Base-by-base conservation (phyloP, 495 filamentous ascomycete genomes). In the Hypomontagnella monticulosa region DNA sequence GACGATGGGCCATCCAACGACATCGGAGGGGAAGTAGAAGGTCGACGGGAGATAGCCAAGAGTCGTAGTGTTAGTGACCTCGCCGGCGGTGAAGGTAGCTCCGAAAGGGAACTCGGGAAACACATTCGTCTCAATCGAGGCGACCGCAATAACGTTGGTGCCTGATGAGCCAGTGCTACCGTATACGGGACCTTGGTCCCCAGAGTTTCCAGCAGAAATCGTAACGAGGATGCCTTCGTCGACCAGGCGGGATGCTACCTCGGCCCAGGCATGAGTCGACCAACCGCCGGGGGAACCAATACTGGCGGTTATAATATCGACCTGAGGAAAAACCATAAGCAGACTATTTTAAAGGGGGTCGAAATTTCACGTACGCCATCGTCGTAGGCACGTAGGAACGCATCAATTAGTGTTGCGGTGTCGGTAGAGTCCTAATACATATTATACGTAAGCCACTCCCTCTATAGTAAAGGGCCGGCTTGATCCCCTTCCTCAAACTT, bases 241-340 rank as follows among this genome's bases (percentile, higher is more conserved):
- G 1, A 78, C 76, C 42, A 81, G 71, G 30, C 75, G 71, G 9
- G 74, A 75, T 0, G 72, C 71, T 16, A 76, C 74, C 16, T 69
- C 55, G 7, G 69, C 66, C 72, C 73, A 77, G n/a, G 73, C 64
- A 32, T 70, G 60, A 42, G 76, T 73, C 0, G 70, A 64, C 73
- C 75, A 81, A 11, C 75, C 78, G 4, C 64, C 69, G 33, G 70
- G 63, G 0, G 42, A 61, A 15, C 75, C 76, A 53, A 83, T 71
- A 19, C 74, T 79, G 10, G 73, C 71, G 37, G 78, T 78, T 52
- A 83, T 79, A 43, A 82, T 66, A 54, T 81, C 79, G 9, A 51
- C 61, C 51, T 76, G n/a, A n/a, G n/a, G n/a, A n/a, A n/a, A n/a
- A n/a, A n/a, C n/a, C n/a, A n/a, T n/a, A n/a, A n/a, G n/a, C n/a